These are phyloP conservation scores for Canna indica DNA, from an alignment of 176 grass and related monocot genomes.

Conservation along the genomic window DNA sequence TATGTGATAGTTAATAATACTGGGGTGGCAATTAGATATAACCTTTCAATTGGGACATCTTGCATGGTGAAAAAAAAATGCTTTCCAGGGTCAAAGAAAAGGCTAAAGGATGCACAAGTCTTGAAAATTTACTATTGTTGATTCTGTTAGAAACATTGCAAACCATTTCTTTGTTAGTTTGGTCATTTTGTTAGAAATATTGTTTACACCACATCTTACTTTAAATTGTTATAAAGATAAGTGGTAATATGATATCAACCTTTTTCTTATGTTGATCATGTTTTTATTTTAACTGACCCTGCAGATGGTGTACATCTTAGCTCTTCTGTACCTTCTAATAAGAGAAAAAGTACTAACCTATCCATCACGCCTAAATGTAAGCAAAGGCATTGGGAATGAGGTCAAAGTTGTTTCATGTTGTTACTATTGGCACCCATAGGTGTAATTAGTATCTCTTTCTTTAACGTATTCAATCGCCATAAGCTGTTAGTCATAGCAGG, in stretches of 20 bases:
- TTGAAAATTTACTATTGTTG: background rate
- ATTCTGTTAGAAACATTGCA: background rate
- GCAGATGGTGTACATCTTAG: constrained; percentile 3
- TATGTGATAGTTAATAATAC: background rate
- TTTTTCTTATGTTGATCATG: constrained; percentile 23
- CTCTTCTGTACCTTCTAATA: background rate
- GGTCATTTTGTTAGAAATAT: background rate
- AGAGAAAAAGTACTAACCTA: background rate
- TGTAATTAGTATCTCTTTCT: background rate
- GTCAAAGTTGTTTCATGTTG: background rate
- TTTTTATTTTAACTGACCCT: background rate
- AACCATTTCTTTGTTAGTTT: background rate
- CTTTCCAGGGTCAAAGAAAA: background rate
- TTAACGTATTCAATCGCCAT: background rate
- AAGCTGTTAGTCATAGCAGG: background rate
- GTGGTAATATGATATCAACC: background rate
- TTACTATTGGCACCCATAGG: background rate
- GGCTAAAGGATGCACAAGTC: background rate
- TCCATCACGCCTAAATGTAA: constrained; percentile 3
- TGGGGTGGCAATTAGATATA: background rate
- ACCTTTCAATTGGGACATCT: background rate
- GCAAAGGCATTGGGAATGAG: background rate
- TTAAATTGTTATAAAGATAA: constrained; percentile 9
- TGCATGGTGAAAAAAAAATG: background rate
- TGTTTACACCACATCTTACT: background rate